Evolutionary conservation across 257 asterid genomes (phyloP).

Genomic region (Dorcoceras hygrometricum): DNA sequence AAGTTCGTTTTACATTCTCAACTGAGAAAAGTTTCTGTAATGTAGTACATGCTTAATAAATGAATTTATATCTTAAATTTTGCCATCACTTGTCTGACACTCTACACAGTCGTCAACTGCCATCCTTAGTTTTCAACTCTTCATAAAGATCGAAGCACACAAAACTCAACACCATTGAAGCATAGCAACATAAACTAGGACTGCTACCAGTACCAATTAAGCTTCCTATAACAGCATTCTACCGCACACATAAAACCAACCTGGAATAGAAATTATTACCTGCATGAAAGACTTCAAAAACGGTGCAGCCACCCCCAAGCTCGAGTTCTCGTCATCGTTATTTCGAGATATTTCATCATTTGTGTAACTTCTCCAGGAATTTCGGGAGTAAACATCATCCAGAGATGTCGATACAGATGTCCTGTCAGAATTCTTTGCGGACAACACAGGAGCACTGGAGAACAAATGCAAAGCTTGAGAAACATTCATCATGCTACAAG

Average conservation of each 20-base stretch:
- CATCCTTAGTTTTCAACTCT: not conserved
- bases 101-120: not conserved
- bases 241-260: not conserved
- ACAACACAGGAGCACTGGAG: slow-evolving; percentile 90
- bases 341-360: slow-evolving; percentile 64
- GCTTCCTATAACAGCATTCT: not conserved
- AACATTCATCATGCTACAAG: slow-evolving; percentile 12
- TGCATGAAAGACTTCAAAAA: slow-evolving; percentile 96
- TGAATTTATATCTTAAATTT: too few relatives aligned
- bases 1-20: not conserved
- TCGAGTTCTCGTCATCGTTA: slow-evolving; percentile 68
- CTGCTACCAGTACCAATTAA: slow-evolving; percentile 14
- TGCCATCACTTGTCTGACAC: not conserved
- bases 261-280: slow-evolving; percentile 39
- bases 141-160: not conserved
- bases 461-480: slow-evolving; percentile 21
- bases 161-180: not conserved
- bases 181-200: not conserved
- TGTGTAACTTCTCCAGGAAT: slow-evolving; percentile 70
- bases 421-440: slow-evolving; percentile 61
- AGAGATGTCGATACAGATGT: slow-evolving; percentile 57
- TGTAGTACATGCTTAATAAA: not conserved
- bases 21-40: not conserved
- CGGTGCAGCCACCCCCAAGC: slow-evolving; percentile 92
- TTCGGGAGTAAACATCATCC: slow-evolving; percentile 78